Evolutionary conservation across 371 early-diverging fungal genomes (phyloP).

Genomic region (Phascolomyces articulosus): DNA sequence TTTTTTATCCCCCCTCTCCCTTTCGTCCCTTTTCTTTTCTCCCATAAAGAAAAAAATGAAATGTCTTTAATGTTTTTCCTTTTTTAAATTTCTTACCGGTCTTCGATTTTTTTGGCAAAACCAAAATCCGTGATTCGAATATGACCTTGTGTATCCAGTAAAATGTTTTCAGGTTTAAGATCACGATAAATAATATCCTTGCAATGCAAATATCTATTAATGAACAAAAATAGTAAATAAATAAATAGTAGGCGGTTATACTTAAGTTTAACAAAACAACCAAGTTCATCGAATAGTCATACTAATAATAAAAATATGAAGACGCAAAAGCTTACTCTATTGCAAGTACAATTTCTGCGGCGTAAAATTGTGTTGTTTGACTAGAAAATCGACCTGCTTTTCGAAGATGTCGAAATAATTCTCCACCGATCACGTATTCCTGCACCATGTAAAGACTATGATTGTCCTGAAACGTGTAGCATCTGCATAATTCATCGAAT

Average conservation of each 20-base stretch:
- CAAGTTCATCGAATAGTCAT: too few relatives aligned
- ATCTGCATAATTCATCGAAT: conserved; percentile 53
- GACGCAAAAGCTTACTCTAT: conserved; percentile 54
- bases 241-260: not conserved
- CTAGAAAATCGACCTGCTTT: conserved; percentile 88
- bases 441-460: conserved; percentile 91
- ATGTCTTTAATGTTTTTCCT: too few relatives aligned
- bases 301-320: too few relatives aligned
- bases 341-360: conserved; percentile 77
- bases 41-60: too few relatives aligned
- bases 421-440: conserved; percentile 97
- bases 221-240: not conserved
- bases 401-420: conserved; percentile 95
- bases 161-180: conserved; percentile 93
- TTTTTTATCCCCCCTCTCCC: too few relatives aligned
- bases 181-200: conserved; percentile 95
- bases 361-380: conserved; percentile 87
- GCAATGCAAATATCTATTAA: conserved; percentile 79
- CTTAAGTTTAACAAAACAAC: not conserved
- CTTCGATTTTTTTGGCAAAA: conserved; percentile 89
- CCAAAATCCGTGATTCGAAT: conserved; percentile 99
- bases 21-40: too few relatives aligned
- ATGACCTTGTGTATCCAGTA: conserved; percentile 92
- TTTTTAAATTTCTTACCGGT: conserved; percentile 31
- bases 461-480: conserved; percentile 91